phyloP scores from a whole-genome alignment of 805 yeast genomes.

The Candida odintsovae region DNA sequence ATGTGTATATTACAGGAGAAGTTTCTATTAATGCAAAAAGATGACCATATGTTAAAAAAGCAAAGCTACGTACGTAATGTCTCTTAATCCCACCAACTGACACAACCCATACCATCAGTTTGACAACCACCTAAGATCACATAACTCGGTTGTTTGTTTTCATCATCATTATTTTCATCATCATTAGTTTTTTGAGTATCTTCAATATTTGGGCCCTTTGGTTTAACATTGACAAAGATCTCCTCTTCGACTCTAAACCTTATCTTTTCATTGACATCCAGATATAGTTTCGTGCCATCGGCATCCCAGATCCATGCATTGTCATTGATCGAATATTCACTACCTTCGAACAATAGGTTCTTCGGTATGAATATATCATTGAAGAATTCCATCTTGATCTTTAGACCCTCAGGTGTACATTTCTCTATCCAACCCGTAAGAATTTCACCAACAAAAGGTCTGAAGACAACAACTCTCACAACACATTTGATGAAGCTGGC shows the following conservation, averaged over 20 bases:
- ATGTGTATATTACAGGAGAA: background rate
- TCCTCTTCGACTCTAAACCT: constrained; percentile 90
- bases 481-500: constrained; percentile 70
- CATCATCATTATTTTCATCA: constrained; percentile 28
- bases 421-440: constrained; percentile 90
- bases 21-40: constrained; percentile 1
- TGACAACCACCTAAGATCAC: constrained; percentile 87
- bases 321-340: constrained; percentile 62
- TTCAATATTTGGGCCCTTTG: constrained; percentile 52
- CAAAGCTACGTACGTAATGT: background rate
- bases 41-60: background rate
- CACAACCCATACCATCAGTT: constrained; percentile 94
- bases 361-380: constrained; percentile 90
- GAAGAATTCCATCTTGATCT: constrained; percentile 77
- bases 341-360: constrained; percentile 70
- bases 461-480: constrained; percentile 76
- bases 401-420: constrained; percentile 82
- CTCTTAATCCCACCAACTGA: constrained; percentile 87
- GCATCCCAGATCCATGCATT: constrained; percentile 95
- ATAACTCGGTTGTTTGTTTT: constrained; percentile 63
- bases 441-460: constrained; percentile 93
- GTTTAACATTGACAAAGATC: constrained; percentile 76
- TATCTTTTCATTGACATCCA: constrained; percentile 88
- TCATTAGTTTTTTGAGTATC: constrained; percentile 20
- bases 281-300: constrained; percentile 66